Conservation (phyloP, 495 filamentous ascomycete genomes). For the Aspergillus hancockii region DNA sequence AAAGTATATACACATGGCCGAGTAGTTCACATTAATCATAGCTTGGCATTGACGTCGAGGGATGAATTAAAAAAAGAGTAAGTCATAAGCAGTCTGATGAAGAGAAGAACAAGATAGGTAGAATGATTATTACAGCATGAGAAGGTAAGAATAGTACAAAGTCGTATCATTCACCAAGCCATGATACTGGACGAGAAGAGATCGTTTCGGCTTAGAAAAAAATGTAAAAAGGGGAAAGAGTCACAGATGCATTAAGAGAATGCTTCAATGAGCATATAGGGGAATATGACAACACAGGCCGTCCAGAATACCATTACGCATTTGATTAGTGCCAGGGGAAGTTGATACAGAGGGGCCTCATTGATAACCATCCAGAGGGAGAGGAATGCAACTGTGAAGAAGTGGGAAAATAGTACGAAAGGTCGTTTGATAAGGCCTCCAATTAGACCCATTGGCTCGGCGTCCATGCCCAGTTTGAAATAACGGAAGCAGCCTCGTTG, state of each 20-base stretch:
- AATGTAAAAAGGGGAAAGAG: conserved; percentile 1
- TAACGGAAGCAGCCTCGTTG: conserved; percentile 93
- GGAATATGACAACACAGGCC: conserved; percentile 85
- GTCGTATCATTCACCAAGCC: conserved; percentile 5
- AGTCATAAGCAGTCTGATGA: neutral
- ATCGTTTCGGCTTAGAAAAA: neutral
- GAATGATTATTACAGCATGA: conserved; percentile 9
- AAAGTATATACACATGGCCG: neutral
- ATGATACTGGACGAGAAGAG: neutral
- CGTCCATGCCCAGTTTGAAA: conserved; percentile 76
- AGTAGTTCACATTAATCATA: neutral
- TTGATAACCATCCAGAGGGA: conserved; percentile 77
- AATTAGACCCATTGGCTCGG: conserved; percentile 78
- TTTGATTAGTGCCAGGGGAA: conserved; percentile 61
- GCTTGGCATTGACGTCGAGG: neutral
- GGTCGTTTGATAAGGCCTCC: conserved; percentile 82
- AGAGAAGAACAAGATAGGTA: neutral
- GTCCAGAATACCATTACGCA: conserved; percentile 76
- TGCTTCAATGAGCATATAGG: conserved; percentile 61
- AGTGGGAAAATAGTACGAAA: conserved; percentile 81
- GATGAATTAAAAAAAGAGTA: neutral
- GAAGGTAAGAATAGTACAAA: conserved; percentile 4
- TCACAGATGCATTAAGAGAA: conserved; percentile 24
- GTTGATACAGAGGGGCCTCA: conserved; percentile 55
- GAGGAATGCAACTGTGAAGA: conserved; percentile 89